Conservation (phyloP, 768 basidiomycete species). For the Tylopilus sp. region DNA sequence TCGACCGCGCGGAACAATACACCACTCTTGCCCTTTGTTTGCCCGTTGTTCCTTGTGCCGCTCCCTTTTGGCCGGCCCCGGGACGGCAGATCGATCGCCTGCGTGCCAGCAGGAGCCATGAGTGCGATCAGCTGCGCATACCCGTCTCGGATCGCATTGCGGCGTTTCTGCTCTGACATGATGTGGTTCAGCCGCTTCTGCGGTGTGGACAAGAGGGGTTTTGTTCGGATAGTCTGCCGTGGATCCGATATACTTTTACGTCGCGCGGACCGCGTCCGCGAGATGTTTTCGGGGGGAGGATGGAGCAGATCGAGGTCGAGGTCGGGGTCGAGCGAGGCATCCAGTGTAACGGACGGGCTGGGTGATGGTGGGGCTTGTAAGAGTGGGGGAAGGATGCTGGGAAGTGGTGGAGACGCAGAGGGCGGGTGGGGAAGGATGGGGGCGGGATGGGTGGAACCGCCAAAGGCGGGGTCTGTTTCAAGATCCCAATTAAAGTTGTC, state of each 20-base stretch:
- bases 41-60: slow-evolving; percentile 57
- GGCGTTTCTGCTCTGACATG: slow-evolving; percentile 90
- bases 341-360: slow-evolving; percentile 6
- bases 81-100: slow-evolving; percentile 69
- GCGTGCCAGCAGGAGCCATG: slow-evolving; percentile 74
- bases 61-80: slow-evolving; percentile 80
- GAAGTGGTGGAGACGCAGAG: slow-evolving; percentile 1
- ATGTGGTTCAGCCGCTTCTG: slow-evolving; percentile 92
- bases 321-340: slow-evolving; percentile 5
- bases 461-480: slow-evolving; percentile 35
- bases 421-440: background rate
- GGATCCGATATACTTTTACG: slow-evolving; percentile 25
- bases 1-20: slow-evolving; percentile 85
- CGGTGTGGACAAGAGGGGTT: slow-evolving; percentile 72
- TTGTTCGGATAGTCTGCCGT: slow-evolving; percentile 39
- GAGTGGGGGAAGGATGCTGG: background rate
- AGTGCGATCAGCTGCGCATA: slow-evolving; percentile 83
- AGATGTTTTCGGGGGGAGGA: slow-evolving; percentile 10
- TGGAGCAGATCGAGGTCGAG: slow-evolving; percentile 3
- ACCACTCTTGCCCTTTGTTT: slow-evolving; percentile 85
- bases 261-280: slow-evolving; percentile 13
- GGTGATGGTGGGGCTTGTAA: slow-evolving; percentile 5
- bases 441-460: slow-evolving; percentile 7
- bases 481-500: slow-evolving; percentile 77
- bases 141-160: slow-evolving; percentile 87